Conservation (phyloP, 208 protist species). For the Trypanosoma lewisi region DNA sequence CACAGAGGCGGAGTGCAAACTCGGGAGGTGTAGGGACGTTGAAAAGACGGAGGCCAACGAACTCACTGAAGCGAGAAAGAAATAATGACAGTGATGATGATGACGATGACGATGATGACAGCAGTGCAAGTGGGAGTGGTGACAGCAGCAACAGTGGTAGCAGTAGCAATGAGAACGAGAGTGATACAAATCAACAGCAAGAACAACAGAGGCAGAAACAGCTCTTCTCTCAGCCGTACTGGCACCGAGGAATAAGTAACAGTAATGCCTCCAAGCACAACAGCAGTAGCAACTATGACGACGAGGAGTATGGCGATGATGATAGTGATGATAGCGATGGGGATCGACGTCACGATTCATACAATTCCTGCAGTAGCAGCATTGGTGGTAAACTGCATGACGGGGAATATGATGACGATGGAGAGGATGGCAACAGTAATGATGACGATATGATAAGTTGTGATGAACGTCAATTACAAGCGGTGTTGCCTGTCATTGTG, state of each 20-base stretch:
- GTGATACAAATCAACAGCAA: background rate
- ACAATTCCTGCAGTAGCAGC: background rate
- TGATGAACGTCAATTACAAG: conserved; percentile 12
- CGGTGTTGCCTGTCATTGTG: conserved; percentile 63
- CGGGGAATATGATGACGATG: background rate
- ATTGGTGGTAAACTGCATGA: background rate
- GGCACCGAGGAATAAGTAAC: background rate
- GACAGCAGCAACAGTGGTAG: conserved; percentile 12
- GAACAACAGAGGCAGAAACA: background rate
- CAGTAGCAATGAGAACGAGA: conserved; percentile 2
- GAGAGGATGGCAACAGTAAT: conserved; percentile 2
- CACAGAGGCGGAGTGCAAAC: background rate
- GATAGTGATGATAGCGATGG: background rate
- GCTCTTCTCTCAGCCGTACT: background rate
- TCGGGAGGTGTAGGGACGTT: background rate
- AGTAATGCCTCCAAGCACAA: background rate
- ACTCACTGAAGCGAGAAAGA: background rate
- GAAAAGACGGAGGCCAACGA: background rate
- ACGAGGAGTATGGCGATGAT: background rate
- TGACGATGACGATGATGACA: conserved; percentile 1
- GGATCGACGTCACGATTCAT: background rate
- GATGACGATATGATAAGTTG: conserved; percentile 1
- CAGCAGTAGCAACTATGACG: conserved; percentile 1
- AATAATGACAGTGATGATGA: background rate
- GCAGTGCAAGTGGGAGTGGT: background rate